Evolutionary conservation across 169 alveolate species (phyloP).

Genomic region (Cardiosporidium cionae): DNA sequence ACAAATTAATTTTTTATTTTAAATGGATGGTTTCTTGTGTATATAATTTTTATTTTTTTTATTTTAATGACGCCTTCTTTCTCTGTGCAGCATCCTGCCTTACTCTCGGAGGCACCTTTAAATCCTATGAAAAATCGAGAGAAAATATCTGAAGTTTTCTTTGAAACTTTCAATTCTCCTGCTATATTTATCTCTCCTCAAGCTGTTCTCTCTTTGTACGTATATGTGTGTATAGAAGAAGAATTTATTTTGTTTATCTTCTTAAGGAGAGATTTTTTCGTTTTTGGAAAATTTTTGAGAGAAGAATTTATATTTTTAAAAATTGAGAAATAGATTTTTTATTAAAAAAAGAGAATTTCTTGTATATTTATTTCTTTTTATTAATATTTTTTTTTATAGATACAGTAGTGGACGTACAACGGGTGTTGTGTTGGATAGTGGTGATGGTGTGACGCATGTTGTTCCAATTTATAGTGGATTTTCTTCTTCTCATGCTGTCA

Average conservation of each 20-base stretch:
- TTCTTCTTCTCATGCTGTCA: conserved; percentile 81
- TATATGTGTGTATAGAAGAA: background rate
- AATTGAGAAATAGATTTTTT: too few species aligned
- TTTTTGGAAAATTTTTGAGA: background rate
- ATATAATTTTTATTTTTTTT: background rate
- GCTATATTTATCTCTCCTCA: conserved; percentile 58
- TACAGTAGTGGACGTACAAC: conserved; percentile 97
- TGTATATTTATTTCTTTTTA: too few species aligned
- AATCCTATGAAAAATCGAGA: conserved; percentile 96
- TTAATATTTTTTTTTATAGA: conserved; percentile 6
- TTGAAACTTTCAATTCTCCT: conserved; percentile 49
- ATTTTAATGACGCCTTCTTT: background rate
- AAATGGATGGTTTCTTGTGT: background rate
- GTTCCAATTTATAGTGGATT: conserved; percentile 99
- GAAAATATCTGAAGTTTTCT: conserved; percentile 93
- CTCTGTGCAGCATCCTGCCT: conserved; percentile 80
- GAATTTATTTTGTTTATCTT: background rate
- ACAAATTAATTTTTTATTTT: too few species aligned
- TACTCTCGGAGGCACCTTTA: conserved; percentile 97
- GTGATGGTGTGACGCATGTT: conserved; percentile 97
- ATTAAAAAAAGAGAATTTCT: too few species aligned
- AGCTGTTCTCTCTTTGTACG: conserved; percentile 75
- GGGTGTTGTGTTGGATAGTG: conserved; percentile 96
- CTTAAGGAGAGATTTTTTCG: background rate
- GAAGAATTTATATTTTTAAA: too few species aligned